Evolutionary conservation across 768 basidiomycete species (phyloP).

Genomic region (Phlebiopsis flavidoalba): DNA sequence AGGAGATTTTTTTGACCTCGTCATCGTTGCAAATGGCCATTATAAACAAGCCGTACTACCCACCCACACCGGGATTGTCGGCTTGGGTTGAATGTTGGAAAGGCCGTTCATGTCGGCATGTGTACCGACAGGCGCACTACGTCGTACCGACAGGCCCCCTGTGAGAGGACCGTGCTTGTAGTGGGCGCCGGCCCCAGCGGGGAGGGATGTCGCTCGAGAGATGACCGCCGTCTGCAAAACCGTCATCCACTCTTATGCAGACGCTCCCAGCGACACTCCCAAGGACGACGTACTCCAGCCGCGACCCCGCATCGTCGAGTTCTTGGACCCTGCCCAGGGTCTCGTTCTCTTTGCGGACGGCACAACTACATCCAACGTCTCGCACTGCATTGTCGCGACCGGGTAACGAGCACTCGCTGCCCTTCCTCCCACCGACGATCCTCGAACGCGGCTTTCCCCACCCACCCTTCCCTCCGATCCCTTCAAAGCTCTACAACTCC

Average conservation of each 20-base stretch:
- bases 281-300: constrained; percentile 34
- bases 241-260: constrained; percentile 55
- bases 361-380: constrained; percentile 45
- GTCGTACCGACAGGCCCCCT: constrained; percentile 44
- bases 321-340: constrained; percentile 33
- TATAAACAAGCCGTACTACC: constrained; percentile 61
- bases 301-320: constrained; percentile 17
- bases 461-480: constrained; percentile 45
- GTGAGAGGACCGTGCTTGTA: constrained; percentile 39
- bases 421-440: constrained; percentile 43
- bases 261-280: constrained; percentile 14
- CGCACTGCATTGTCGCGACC: constrained; percentile 63
- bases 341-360: constrained; percentile 59
- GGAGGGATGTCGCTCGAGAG: constrained; percentile 58
- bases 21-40: constrained; percentile 77
- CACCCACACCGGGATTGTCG: constrained; percentile 47
- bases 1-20: constrained; percentile 43
- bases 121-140: constrained; percentile 44
- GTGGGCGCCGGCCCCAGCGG: constrained; percentile 54
- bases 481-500: constrained; percentile 38
- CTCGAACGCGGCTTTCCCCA: constrained; percentile 31
- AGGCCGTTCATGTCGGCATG: constrained; percentile 61
- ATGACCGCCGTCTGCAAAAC: constrained; percentile 38
- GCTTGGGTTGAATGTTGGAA: constrained; percentile 49
- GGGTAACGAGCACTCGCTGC: constrained; percentile 64